These are phyloP conservation scores for Diplodia corticola DNA, from an alignment of 2,329 filamentous ascomycete genomes.

Conservation along the genomic window DNA sequence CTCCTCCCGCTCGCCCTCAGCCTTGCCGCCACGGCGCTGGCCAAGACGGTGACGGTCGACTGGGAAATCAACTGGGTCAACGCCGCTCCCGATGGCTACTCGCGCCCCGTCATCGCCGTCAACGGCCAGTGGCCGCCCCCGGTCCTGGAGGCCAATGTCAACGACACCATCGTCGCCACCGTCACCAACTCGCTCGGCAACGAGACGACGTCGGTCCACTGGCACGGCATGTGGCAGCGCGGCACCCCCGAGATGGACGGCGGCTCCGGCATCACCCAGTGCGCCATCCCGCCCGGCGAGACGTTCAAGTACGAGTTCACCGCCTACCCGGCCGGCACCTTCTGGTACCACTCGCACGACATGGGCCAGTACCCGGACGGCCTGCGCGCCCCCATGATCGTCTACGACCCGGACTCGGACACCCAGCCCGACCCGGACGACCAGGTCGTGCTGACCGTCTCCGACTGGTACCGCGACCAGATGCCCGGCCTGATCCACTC, in stretches of 20 bases:
- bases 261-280: slow-evolving; percentile 64
- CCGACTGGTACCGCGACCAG: slow-evolving; percentile 67
- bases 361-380: slow-evolving; percentile 71
- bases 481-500: slow-evolving; percentile 50
- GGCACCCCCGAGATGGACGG: slow-evolving; percentile 71
- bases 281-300: slow-evolving; percentile 62
- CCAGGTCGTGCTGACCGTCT: slow-evolving; percentile 64
- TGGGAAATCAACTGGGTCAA: slow-evolving; percentile 72
- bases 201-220: slow-evolving; percentile 64
- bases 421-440: slow-evolving; percentile 53
- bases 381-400: slow-evolving; percentile 62
- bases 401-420: slow-evolving; percentile 56
- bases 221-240: slow-evolving; percentile 71
- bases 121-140: slow-evolving; percentile 76
- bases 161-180: slow-evolving; percentile 60
- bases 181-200: slow-evolving; percentile 62
- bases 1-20: not conserved
- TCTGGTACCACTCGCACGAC: slow-evolving; percentile 76
- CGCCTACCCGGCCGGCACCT: slow-evolving; percentile 59
- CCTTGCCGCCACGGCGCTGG: not conserved
- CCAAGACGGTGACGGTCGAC: slow-evolving; percentile 56
- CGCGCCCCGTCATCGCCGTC: slow-evolving; percentile 70
- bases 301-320: slow-evolving; percentile 71
- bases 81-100: slow-evolving; percentile 68
- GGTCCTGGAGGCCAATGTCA: slow-evolving; percentile 58